phyloP scores from a whole-genome alignment of 2,329 filamentous ascomycete genomes.

The Pezicula neosporulosa region DNA sequence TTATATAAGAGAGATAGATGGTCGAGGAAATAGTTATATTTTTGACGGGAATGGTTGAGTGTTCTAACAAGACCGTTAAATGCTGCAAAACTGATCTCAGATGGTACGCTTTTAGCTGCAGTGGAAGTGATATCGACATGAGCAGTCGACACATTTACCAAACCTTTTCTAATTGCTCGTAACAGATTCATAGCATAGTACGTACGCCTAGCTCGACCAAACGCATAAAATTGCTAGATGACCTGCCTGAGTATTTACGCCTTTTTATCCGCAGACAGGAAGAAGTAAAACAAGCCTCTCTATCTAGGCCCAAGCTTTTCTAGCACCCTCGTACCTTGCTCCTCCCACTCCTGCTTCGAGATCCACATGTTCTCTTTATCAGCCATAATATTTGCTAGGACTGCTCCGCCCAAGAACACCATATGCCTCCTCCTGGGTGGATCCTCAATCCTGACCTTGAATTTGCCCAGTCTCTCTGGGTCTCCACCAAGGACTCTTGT shows the following conservation, averaged over 20 bases:
- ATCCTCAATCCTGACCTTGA: constrained; percentile 99
- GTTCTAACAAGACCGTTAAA: no score
- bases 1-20: no score
- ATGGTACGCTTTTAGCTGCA: no score
- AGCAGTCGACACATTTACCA: no score
- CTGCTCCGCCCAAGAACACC: constrained; percentile 97
- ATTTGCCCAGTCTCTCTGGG: constrained; percentile 93
- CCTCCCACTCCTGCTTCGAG: constrained; percentile 93
- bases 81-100: no score
- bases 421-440: constrained; percentile 94
- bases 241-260: no score
- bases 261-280: not conserved
- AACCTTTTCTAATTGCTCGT: no score
- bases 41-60: no score
- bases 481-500: constrained; percentile 87
- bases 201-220: no score
- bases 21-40: no score
- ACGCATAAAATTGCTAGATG: not conserved
- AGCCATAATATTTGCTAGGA: constrained; percentile 97
- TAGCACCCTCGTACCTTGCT: constrained; percentile 79
- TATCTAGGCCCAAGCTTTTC: constrained; percentile 92
- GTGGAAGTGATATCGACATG: no score
- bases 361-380: constrained; percentile 99
- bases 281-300: not conserved
- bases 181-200: no score